Percentiles rank a stretch among this genome's conserved stretches.
These are phyloP conservation scores for Diphasiastrum complanatum DNA, from an alignment of 83 land plant species.

Conservation along the genomic window DNA sequence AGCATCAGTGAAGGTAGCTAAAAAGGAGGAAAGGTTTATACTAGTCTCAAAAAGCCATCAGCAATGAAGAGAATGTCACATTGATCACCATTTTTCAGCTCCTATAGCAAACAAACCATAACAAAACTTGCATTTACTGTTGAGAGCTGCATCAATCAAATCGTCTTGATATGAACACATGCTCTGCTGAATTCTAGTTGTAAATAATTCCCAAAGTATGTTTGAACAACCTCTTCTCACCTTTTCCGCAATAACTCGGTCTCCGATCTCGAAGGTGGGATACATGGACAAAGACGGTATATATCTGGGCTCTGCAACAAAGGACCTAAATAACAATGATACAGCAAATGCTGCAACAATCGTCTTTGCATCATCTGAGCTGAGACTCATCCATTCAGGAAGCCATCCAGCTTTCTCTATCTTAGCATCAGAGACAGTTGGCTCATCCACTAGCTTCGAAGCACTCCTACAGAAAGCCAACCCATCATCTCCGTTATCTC, in stretches of 20 bases:
- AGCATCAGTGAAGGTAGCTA: not conserved
- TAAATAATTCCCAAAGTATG: not conserved
- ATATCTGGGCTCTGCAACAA: slow-evolving; percentile 76
- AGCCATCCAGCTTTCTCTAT: slow-evolving; percentile 26
- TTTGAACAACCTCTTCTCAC: no score
- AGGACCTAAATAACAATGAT: slow-evolving; percentile 59
- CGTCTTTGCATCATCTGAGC: slow-evolving; percentile 68
- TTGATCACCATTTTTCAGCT: no score
- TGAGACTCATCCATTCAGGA: slow-evolving; percentile 56
- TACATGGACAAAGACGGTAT: slow-evolving; percentile 90
- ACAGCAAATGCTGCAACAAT: slow-evolving; percentile 54
- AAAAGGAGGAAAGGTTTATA: not conserved
- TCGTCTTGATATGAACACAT: not conserved
- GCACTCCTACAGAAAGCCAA: no score
- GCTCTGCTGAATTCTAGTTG: not conserved
- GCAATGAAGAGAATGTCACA: no score
- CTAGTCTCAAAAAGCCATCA: not conserved
- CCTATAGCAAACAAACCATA: no score
- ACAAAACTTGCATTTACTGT: no score
- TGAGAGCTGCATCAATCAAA: not conserved
- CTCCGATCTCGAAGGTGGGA: slow-evolving; percentile 87
- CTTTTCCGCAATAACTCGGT: slow-evolving; percentile 86
- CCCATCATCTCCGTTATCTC: no score
- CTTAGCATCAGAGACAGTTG: slow-evolving; percentile 6
- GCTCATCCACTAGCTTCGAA: no score